A percentile compares a stretch with the other conserved stretches of the same genome.
Evolutionary conservation across 305 asterid genomes (phyloP).

Genomic region (Nicotiana rustica): DNA sequence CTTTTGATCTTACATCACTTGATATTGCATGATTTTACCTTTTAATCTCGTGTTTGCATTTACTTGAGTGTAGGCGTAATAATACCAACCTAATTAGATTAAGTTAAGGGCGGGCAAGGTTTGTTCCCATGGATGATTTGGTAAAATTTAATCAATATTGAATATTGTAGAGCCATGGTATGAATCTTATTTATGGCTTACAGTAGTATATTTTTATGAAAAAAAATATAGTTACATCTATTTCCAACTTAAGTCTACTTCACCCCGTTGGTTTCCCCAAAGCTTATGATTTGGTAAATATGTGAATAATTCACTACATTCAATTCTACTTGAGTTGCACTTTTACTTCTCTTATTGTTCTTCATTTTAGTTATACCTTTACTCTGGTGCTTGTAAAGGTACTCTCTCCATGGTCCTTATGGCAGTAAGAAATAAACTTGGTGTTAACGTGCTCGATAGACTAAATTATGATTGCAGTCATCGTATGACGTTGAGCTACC

Average conservation of each 20-base stretch:
- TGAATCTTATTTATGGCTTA: not conserved
- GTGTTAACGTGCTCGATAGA: constrained; percentile 16
- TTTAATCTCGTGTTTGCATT: too few species aligned
- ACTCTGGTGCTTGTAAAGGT: constrained; percentile 23
- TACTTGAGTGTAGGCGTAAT: too few species aligned
- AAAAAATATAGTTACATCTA: not conserved
- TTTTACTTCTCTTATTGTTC: constrained; percentile 14
- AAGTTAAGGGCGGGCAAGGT: too few species aligned
- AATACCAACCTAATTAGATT: too few species aligned
- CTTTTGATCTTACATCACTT: too few species aligned
- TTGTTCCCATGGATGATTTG: too few species aligned
- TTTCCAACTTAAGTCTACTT: constrained; percentile 12
- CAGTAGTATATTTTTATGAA: not conserved
- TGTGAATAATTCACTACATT: not conserved
- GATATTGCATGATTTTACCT: too few species aligned
- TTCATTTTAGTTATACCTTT: constrained; percentile 25
- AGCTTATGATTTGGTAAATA: constrained; percentile 20
- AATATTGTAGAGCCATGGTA: too few species aligned
- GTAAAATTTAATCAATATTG: too few species aligned
- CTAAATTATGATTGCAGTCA: not conserved
- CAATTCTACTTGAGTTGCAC: not conserved
- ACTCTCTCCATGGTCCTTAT: constrained; percentile 29
- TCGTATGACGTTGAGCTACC: not conserved
- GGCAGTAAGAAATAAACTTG: constrained; percentile 20
- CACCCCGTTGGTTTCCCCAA: not conserved